phyloP scores from a whole-genome alignment of 106 monocot species.

The Phalaenopsis equestris region DNA sequence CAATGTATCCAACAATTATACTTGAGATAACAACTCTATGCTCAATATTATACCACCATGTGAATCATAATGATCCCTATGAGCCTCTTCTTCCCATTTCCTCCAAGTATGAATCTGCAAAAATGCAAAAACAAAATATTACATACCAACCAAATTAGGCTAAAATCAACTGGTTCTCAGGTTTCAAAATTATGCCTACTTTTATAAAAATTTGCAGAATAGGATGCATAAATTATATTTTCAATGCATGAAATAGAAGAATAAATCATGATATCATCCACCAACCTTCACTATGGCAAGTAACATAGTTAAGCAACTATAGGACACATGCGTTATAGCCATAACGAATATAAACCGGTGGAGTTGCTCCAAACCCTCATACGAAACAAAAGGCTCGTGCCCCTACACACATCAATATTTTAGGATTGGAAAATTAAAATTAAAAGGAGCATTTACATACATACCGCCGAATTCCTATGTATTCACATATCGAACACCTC shows the following conservation, averaged over 20 bases:
- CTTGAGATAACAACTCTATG: background rate
- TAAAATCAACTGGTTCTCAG: background rate
- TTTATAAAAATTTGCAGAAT: too few species aligned
- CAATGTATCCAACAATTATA: background rate
- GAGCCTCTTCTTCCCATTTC: slow-evolving; percentile 94
- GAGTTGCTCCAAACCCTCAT: slow-evolving; percentile 90
- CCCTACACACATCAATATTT: slow-evolving; percentile 40
- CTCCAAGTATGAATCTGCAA: slow-evolving; percentile 96
- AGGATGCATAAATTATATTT: too few species aligned
- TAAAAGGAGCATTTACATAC: background rate
- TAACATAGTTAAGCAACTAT: slow-evolving; percentile 95
- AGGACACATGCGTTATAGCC: slow-evolving; percentile 94
- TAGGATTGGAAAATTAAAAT: background rate
- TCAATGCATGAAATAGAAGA: too few species aligned
- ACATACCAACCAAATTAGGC: background rate
- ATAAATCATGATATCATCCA: background rate
- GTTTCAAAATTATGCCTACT: background rate
- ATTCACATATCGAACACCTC: background rate
- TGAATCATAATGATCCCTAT: slow-evolving; percentile 48
- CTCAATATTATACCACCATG: slow-evolving; percentile 39
- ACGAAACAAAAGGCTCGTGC: slow-evolving; percentile 87
- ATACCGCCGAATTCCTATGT: background rate
- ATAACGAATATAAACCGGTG: slow-evolving; percentile 97
- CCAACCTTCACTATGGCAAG: slow-evolving; percentile 84
- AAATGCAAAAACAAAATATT: background rate